Percentiles rank a stretch among this genome's conserved stretches.
Evolutionary conservation across 768 basidiomycete species (phyloP).

Genomic region (Mrakia gelida): DNA sequence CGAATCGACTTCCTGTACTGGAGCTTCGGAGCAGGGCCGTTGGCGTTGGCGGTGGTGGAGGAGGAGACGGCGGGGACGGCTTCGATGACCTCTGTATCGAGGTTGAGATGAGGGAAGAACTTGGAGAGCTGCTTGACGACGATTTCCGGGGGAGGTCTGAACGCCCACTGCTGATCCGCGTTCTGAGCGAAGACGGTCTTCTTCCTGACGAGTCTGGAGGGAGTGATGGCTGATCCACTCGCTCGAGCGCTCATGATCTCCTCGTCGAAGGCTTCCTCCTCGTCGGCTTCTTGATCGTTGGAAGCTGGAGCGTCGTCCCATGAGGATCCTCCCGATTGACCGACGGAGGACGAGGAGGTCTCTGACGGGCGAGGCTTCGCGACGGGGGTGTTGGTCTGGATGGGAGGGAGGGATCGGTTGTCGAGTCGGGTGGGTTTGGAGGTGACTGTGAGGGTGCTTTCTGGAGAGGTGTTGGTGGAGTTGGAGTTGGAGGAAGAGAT

Average conservation of each 20-base stretch:
- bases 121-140: slow-evolving; percentile 88
- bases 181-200: slow-evolving; percentile 60
- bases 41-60: not conserved
- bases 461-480: not conserved
- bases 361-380: not conserved
- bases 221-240: not conserved
- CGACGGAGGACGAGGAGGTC: not conserved
- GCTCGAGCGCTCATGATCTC: slow-evolving; percentile 2
- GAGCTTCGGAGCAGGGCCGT: not conserved
- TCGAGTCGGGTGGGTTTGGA: not conserved
- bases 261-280: slow-evolving; percentile 11
- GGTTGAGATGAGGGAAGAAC: slow-evolving; percentile 93
- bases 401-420: slow-evolving; percentile 32
- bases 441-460: not conserved
- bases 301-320: slow-evolving; percentile 4
- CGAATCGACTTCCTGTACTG: slow-evolving; percentile 71
- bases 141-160: slow-evolving; percentile 84
- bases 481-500: not conserved
- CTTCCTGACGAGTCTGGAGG: slow-evolving; percentile 20
- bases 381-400: slow-evolving; percentile 7
- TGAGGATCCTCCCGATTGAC: not conserved
- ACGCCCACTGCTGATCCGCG: slow-evolving; percentile 73
- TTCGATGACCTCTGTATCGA: slow-evolving; percentile 93
- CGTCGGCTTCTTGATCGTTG: not conserved
- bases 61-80: slow-evolving; percentile 48